phyloP scores from a whole-genome alignment of 2,329 filamentous ascomycete genomes.

The Lecanosticta acicola region DNA sequence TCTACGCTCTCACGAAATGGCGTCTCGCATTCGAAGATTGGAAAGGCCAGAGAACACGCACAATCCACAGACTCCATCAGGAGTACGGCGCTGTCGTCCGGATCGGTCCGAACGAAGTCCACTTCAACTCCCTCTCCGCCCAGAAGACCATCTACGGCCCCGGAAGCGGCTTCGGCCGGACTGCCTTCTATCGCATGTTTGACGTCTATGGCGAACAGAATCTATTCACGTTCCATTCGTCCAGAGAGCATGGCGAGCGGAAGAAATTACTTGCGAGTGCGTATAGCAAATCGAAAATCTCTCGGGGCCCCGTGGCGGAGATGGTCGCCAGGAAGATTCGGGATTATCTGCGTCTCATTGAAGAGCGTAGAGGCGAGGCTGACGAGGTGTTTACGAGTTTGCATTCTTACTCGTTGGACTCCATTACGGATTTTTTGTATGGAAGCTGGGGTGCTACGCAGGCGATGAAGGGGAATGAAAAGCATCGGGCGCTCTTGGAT shows the following conservation, averaged over 20 bases:
- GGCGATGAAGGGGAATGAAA: slow-evolving; percentile 36
- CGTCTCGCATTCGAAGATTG: slow-evolving; percentile 9
- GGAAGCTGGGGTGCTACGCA: slow-evolving; percentile 42
- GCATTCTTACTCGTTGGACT: slow-evolving; percentile 51
- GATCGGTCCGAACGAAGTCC: slow-evolving; percentile 45
- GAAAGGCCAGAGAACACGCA: slow-evolving; percentile 10
- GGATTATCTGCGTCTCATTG: slow-evolving; percentile 40
- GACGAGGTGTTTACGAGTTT: slow-evolving; percentile 46
- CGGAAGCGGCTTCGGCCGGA: slow-evolving; percentile 47
- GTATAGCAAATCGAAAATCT: slow-evolving; percentile 48
- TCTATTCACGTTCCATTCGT: slow-evolving; percentile 47
- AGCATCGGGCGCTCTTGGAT: slow-evolving; percentile 39
- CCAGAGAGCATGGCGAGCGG: slow-evolving; percentile 42
- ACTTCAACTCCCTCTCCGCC: slow-evolving; percentile 42
- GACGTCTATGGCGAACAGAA: slow-evolving; percentile 50
- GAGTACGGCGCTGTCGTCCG: slow-evolving; percentile 46
- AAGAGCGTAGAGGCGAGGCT: slow-evolving; percentile 31
- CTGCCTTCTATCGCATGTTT: slow-evolving; percentile 52
- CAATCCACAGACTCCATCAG: slow-evolving; percentile 40
- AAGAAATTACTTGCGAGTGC: slow-evolving; percentile 51
- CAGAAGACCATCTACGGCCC: slow-evolving; percentile 52
- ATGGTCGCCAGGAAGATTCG: slow-evolving; percentile 39
- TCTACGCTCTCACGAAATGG: slow-evolving; percentile 5
- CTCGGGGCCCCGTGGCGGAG: slow-evolving; percentile 30
- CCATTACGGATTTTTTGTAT: slow-evolving; percentile 50